Conservation (phyloP, 805 yeast species). For the Scheffersomyces stipitis region DNA sequence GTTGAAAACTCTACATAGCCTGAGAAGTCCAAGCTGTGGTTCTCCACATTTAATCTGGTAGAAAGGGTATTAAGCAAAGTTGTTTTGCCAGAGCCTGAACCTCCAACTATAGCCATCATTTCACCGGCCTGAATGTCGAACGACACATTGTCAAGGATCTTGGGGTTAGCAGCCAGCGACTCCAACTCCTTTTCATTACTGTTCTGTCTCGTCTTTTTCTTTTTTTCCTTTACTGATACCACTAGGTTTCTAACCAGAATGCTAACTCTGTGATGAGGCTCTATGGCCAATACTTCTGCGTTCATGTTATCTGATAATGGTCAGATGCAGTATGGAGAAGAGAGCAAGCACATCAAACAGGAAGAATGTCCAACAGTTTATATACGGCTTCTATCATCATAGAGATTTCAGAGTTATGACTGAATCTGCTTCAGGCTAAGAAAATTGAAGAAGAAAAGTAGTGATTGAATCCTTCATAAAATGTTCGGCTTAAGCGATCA, state of each 20-base stretch:
- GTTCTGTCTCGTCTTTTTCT: constrained; percentile 3
- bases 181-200: too few relatives aligned
- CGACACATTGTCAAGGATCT: constrained; percentile 18
- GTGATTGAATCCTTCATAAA: too few relatives aligned
- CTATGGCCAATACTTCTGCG: constrained; percentile 3
- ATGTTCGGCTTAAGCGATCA: too few relatives aligned
- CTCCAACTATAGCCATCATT: constrained; percentile 29
- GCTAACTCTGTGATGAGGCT: constrained; percentile 5
- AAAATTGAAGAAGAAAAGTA: too few relatives aligned
- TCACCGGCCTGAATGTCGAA: constrained; percentile 18
- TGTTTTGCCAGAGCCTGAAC: constrained; percentile 28
- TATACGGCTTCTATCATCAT: too few relatives aligned
- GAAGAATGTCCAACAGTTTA: too few relatives aligned
- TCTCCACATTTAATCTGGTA: constrained; percentile 15
- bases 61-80: constrained; percentile 25
- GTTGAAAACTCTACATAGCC: constrained; percentile 17
- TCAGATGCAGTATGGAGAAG: too few relatives aligned
- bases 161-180: background rate
- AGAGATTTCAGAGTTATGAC: too few relatives aligned
- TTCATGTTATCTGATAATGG: too few relatives aligned
- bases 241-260: constrained; percentile 12
- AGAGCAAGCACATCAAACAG: too few relatives aligned
- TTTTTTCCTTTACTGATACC: constrained; percentile 4
- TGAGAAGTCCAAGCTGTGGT: constrained; percentile 13
- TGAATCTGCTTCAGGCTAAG: too few relatives aligned